phyloP scores from a whole-genome alignment of 1,284 basidiomycete species.

The Rhodotorula sp. region DNA sequence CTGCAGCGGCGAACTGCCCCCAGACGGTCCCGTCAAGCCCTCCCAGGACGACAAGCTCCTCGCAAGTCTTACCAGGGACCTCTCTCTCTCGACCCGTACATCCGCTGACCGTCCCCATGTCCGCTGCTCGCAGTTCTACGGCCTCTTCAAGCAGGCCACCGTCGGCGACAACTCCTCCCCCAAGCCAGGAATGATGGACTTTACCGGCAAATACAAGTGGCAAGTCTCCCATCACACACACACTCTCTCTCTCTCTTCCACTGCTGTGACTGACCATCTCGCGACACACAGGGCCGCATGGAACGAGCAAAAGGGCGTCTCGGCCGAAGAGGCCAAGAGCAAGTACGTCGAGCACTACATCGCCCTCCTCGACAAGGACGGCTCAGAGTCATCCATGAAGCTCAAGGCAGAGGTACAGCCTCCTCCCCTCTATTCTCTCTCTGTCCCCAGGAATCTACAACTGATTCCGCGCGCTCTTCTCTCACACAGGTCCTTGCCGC shows the following conservation, averaged over 20 bases:
- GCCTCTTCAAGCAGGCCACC: conserved; percentile 86
- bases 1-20: conserved; percentile 59
- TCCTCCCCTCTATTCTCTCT: not conserved
- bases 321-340: conserved; percentile 67
- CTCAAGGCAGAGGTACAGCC: conserved; percentile 40
- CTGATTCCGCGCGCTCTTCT: too few species aligned
- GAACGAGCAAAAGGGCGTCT: conserved; percentile 68
- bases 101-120: not conserved
- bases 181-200: conserved; percentile 72
- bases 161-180: conserved; percentile 67
- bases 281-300: conserved; percentile 70
- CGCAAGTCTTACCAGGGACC: conserved; percentile 51
- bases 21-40: conserved; percentile 77
- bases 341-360: conserved; percentile 71
- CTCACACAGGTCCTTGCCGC: conserved; percentile 1
- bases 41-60: conserved; percentile 68
- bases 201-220: conserved; percentile 82
- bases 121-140: conserved; percentile 72
- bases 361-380: conserved; percentile 41
- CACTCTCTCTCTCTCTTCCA: not conserved
- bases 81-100: not conserved
- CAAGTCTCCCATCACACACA: conserved; percentile 48
- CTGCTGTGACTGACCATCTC: not conserved
- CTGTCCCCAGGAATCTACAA: not conserved
- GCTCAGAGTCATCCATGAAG: conserved; percentile 29